A percentile compares a stretch with the other conserved stretches of the same genome.
phyloP scores from a whole-genome alignment of 2,329 filamentous ascomycete genomes.

The Ramularia collo-cygni region DNA sequence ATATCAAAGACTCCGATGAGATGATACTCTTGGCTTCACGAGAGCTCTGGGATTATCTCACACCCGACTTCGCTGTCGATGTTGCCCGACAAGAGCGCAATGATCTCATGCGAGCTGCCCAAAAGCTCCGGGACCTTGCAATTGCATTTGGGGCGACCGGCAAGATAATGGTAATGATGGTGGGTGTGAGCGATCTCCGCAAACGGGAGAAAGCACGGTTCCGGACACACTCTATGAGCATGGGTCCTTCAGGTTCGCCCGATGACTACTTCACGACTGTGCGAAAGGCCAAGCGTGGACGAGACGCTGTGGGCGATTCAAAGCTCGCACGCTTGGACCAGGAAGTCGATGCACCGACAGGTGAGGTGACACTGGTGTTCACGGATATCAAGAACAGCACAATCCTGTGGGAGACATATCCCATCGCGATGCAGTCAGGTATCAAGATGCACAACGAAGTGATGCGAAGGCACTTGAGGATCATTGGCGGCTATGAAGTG shows the following conservation, averaged over 20 bases:
- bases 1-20: slow-evolving; percentile 81
- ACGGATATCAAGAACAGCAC: slow-evolving; percentile 99
- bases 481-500: slow-evolving; percentile 95
- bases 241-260: slow-evolving; percentile 67
- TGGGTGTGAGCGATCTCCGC: slow-evolving; percentile 86
- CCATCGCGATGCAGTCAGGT: slow-evolving; percentile 88
- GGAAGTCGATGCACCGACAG: slow-evolving; percentile 84
- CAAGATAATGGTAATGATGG: slow-evolving; percentile 99
- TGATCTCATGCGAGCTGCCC: slow-evolving; percentile 89
- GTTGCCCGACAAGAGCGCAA: slow-evolving; percentile 77
- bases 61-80: slow-evolving; percentile 84
- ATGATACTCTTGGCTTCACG: slow-evolving; percentile 86
- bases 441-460: slow-evolving; percentile 98
- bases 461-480: slow-evolving; percentile 85
- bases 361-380: slow-evolving; percentile 89
- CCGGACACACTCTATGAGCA: slow-evolving; percentile 75
- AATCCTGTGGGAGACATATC: slow-evolving; percentile 89
- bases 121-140: slow-evolving; percentile 88
- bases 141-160: slow-evolving; percentile 90
- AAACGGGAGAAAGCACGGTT: slow-evolving; percentile 70
- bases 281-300: slow-evolving; percentile 56
- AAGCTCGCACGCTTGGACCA: slow-evolving; percentile 78
- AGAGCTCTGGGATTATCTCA: slow-evolving; percentile 92
- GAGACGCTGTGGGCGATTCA: slow-evolving; percentile 66
- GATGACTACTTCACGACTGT: slow-evolving; percentile 62